These are phyloP conservation scores for Eucalyptus polybractea DNA, from an alignment of 345 rosid species.

Conservation along the genomic window DNA sequence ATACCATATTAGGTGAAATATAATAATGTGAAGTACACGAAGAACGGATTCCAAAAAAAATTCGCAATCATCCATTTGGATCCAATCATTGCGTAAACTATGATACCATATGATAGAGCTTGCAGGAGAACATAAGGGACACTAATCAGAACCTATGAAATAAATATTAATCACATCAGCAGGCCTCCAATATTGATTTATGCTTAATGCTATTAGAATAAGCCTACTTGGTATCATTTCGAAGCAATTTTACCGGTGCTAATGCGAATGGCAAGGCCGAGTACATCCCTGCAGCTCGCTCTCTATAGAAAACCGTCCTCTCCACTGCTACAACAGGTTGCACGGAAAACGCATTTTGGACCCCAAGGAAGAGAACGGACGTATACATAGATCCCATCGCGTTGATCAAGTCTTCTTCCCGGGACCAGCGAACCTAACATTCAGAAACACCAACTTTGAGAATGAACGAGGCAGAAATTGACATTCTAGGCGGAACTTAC, in stretches of 20 bases:
- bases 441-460: neutral
- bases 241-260: slow-evolving; percentile 15
- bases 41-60: slow-evolving; percentile 32
- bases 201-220: neutral
- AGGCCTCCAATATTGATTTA: neutral
- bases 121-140: slow-evolving; percentile 16
- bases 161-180: neutral
- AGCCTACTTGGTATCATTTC: too few species aligned
- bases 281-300: too few species aligned
- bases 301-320: slow-evolving; percentile 34
- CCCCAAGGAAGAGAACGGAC: slow-evolving; percentile 22
- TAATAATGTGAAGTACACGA: slow-evolving; percentile 27
- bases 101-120: neutral
- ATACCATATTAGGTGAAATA: slow-evolving; percentile 37
- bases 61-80: slow-evolving; percentile 20
- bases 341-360: slow-evolving; percentile 11
- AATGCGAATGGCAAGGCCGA: slow-evolving; percentile 31
- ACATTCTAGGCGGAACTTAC: neutral
- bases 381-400: slow-evolving; percentile 32
- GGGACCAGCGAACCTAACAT: neutral
- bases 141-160: neutral
- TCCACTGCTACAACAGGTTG: slow-evolving; percentile 26
- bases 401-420: neutral
- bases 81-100: slow-evolving; percentile 11
- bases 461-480: neutral